These are phyloP conservation scores for Plasmopara halstedii DNA, from an alignment of 352 stramenopile species.

Conservation along the genomic window DNA sequence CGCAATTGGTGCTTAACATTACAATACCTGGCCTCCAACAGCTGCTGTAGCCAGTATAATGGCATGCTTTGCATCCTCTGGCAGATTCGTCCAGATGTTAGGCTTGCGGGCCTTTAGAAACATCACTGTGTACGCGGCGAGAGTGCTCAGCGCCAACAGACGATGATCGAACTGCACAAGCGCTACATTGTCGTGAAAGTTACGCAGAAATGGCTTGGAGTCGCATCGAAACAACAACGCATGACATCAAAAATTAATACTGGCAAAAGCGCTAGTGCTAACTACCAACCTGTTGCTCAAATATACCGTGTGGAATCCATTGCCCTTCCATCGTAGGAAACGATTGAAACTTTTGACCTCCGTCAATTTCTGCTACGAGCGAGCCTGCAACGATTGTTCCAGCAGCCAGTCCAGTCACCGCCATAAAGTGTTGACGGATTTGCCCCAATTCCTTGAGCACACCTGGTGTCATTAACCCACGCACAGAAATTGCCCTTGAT, in stretches of 20 bases:
- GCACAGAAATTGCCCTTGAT: constrained; percentile 41
- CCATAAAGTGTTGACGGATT: constrained; percentile 44
- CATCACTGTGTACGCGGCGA: constrained; percentile 43
- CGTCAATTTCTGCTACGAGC: constrained; percentile 92
- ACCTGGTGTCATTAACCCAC: constrained; percentile 35
- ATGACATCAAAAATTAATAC: background rate
- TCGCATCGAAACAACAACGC: background rate
- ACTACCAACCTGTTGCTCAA: constrained; percentile 38
- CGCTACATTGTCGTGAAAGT: constrained; percentile 95
- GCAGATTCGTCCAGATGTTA: constrained; percentile 61
- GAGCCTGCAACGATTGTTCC: constrained; percentile 35
- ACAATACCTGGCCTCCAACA: constrained; percentile 31
- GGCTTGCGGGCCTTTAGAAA: constrained; percentile 51
- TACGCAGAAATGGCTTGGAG: constrained; percentile 46
- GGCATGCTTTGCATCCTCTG: constrained; percentile 44
- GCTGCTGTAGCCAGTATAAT: constrained; percentile 51
- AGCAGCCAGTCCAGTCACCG: constrained; percentile 30
- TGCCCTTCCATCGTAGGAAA: constrained; percentile 90
- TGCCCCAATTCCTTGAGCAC: constrained; percentile 46
- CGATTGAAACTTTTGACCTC: constrained; percentile 95
- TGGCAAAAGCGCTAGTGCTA: background rate
- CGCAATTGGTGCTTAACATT: background rate
- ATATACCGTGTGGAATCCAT: constrained; percentile 82
- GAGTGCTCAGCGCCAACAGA: constrained; percentile 85
- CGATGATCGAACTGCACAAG: constrained; percentile 96